A percentile compares a stretch with the other conserved stretches of the same genome.
These are phyloP conservation scores for Scheffersomyces amazonensis DNA, from an alignment of 805 yeast genomes.

Conservation along the genomic window DNA sequence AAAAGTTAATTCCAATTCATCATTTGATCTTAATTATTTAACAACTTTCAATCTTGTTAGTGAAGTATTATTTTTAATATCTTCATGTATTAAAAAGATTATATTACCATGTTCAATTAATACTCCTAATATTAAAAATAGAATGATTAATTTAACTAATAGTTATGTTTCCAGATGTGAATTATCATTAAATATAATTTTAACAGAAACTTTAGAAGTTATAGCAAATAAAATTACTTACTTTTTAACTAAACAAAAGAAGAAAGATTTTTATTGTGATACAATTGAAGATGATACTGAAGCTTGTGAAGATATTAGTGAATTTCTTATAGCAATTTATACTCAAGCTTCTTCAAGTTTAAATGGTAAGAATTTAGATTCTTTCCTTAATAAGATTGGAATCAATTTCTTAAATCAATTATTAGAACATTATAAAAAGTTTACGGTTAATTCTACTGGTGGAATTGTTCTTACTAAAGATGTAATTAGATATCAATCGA, in stretches of 20 bases:
- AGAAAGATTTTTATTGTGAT: conserved; percentile 61
- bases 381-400: conserved; percentile 57
- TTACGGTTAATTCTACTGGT: conserved; percentile 75
- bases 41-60: conserved; percentile 50
- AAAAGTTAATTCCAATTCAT: conserved; percentile 18
- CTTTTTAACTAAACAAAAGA: conserved; percentile 61
- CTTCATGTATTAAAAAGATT: conserved; percentile 71
- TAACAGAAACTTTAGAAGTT: conserved; percentile 56
- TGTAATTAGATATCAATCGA: conserved; percentile 69
- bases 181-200: conserved; percentile 58
- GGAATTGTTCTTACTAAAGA: conserved; percentile 82
- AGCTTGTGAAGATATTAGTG: conserved; percentile 63
- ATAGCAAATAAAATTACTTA: conserved; percentile 47
- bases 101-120: conserved; percentile 71
- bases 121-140: conserved; percentile 52
- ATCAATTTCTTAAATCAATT: conserved; percentile 53
- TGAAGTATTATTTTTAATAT: conserved; percentile 60
- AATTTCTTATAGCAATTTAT: conserved; percentile 45
- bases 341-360: conserved; percentile 36
- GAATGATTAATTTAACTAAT: conserved; percentile 62
- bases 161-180: conserved; percentile 60
- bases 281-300: conserved; percentile 60
- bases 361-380: conserved; percentile 42
- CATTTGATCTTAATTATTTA: conserved; percentile 46
- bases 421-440: conserved; percentile 71